Evolutionary conservation across 805 yeast genomes (phyloP), one percentile per base, ranked within the genome.

Genomic region (Kuraishia hungarica): DNA sequence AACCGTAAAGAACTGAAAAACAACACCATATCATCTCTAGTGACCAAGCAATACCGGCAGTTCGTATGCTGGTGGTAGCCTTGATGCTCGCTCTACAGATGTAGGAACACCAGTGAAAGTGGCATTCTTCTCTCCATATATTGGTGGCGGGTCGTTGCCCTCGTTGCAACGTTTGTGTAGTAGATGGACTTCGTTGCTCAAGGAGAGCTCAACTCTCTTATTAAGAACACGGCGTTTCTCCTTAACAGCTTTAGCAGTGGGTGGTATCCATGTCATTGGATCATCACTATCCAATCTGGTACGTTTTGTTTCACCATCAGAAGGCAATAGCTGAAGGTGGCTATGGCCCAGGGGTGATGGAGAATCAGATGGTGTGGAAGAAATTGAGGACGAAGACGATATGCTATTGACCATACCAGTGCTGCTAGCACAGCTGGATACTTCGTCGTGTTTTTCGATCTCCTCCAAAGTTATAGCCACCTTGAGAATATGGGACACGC

Each of bases 401-500:
- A 39, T 7, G n/a, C 19, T 50, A 26, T 21, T 11, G 28, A 20
- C 24, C 28, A 23, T 8, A 20, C 48, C 48, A 7, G 21, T 22
- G 15, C 35, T 52, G 8, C 43, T 35, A 17, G 43, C 21, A n/a
- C 17, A 39, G 20, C 53, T n/a, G 2, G 48, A 15, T 2, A 49
- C 35, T 54, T 58, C 54, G 52, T 55, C n/a, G 47, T 50, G 19
- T 39, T 22, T 29, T 43, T 21, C 43, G 11, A 50, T 22, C 47
- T 57, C 56, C 47, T 57, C 56, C 26, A 57, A 22, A 2, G 53
- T n/a, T 7, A 57, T 48, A 2, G 52, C 51, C 17, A 57, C 29
- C 50, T 53, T 60, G n/a, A 65, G 43, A 28, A 55, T 47, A 54
- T 69, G 72, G 1, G 56, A 43, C 3, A 49, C 35, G 21, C 24